phyloP scores from a whole-genome alignment of 805 yeast species.

The Starmerella sp. region DNA sequence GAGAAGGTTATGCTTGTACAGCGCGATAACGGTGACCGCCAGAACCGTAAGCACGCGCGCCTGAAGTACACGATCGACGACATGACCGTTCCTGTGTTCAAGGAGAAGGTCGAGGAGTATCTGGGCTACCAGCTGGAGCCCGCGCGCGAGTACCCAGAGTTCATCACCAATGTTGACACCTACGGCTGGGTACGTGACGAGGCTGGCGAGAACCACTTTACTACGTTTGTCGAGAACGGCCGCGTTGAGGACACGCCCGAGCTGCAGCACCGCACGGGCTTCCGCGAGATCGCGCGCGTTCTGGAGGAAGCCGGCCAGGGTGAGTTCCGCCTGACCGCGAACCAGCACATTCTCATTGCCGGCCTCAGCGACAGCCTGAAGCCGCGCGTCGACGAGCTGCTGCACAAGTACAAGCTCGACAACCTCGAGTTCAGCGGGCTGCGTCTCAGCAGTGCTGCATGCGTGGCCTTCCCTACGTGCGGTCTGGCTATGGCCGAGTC shows the following conservation, averaged over 20 bases:
- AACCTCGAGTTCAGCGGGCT: constrained; percentile 72
- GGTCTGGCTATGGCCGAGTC: constrained; percentile 98
- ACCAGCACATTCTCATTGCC: constrained; percentile 79
- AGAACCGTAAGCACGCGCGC: constrained; percentile 94
- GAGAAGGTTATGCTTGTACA: constrained; percentile 90
- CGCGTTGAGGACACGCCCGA: constrained; percentile 89
- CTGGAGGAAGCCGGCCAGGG: constrained; percentile 43
- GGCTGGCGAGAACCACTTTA: constrained; percentile 73
- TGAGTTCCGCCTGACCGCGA: constrained; percentile 88
- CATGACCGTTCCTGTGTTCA: constrained; percentile 77
- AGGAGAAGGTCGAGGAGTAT: constrained; percentile 66
- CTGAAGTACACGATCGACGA: constrained; percentile 94
- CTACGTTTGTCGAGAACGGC: constrained; percentile 91
- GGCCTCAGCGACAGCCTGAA: constrained; percentile 61
- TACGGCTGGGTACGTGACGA: constrained; percentile 87
- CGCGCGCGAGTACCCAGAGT: constrained; percentile 53
- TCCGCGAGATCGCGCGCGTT: constrained; percentile 63
- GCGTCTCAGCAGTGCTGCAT: constrained; percentile 84
- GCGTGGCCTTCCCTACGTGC: constrained; percentile 98
- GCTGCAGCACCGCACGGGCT: constrained; percentile 79
- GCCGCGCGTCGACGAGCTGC: constrained; percentile 46
- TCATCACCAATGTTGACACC: constrained; percentile 77
- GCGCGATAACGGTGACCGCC: constrained; percentile 89
- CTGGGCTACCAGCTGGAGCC: constrained; percentile 67
- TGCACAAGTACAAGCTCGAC: constrained; percentile 69